phyloP scores from a whole-genome alignment of 169 alveolate species.

The Eimeria zaria region DNA sequence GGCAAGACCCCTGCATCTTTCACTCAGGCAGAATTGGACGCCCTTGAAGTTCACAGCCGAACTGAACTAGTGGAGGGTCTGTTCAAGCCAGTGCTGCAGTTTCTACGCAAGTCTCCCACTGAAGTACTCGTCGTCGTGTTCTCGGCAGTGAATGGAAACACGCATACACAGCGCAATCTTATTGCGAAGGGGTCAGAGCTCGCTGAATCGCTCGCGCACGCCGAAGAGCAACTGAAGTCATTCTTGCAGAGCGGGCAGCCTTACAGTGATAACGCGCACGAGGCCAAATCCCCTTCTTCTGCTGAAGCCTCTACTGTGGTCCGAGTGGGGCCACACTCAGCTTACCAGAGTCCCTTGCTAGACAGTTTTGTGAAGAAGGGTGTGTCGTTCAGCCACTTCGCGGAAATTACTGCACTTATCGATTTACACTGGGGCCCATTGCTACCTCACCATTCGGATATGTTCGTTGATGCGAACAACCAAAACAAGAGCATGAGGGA shows the following conservation, averaged over 20 bases:
- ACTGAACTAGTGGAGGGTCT: slow-evolving; percentile 74
- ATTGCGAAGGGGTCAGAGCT: slow-evolving; percentile 59
- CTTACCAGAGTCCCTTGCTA: slow-evolving; percentile 44
- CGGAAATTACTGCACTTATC: slow-evolving; percentile 39
- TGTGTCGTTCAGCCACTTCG: slow-evolving; percentile 54
- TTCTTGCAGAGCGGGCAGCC: slow-evolving; percentile 60
- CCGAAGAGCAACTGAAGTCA: slow-evolving; percentile 15
- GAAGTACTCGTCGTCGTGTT: slow-evolving; percentile 80
- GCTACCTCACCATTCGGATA: slow-evolving; percentile 58
- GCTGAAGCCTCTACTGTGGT: neutral
- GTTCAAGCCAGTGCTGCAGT: slow-evolving; percentile 71
- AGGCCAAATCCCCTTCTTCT: neutral
- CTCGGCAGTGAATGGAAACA: slow-evolving; percentile 79
- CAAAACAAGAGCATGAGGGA: slow-evolving; percentile 39
- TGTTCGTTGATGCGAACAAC: slow-evolving; percentile 2
- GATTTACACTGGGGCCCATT: slow-evolving; percentile 79
- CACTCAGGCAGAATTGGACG: neutral
- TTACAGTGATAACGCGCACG: slow-evolving; percentile 37
- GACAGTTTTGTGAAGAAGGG: slow-evolving; percentile 72
- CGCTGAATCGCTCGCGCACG: slow-evolving; percentile 62
- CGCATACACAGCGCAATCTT: slow-evolving; percentile 12
- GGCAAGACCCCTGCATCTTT: neutral
- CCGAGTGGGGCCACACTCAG: slow-evolving; percentile 55
- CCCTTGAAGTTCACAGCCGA: slow-evolving; percentile 63
- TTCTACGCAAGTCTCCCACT: slow-evolving; percentile 53